Evolutionary conservation across 192 early-diverging fungal genomes (phyloP), one percentile per base, ranked within the genome.

Genomic region (Chytriomyces sp.): DNA sequence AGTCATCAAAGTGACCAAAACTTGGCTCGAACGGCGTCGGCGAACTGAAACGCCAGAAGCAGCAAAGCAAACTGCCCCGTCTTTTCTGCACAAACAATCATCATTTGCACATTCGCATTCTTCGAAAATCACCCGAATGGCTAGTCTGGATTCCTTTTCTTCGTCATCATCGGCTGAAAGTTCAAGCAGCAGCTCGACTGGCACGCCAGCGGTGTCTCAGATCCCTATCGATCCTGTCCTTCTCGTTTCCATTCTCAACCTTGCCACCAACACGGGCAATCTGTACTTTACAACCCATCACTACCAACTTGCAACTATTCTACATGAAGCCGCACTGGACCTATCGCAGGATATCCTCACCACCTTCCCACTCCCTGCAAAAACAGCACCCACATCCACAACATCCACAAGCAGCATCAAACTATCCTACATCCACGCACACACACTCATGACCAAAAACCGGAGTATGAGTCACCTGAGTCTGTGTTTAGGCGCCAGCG

Each of bases 401-500:
- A 3, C 23, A 65, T 1, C 46, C 1, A n/a, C 28, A 18, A 47
- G 46, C 2, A 28, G 67, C 67, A 69, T 76, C 35, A 76, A 77
- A 68, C 67, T 76, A 13, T 76, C 75, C 0, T 76, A 76, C 75
- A 24, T 76, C 24, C 75, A 76, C 75, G 18, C 47, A 11, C n/a
- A 24, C 18, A 35, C 75, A 28, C 23, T 76, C 50, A 26, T 76
- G 44, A 73, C 75, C 1, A 20, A 59, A 76, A 76, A 26, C 35
- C 67, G 75, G 18, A 74, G 70, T 3, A 74, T 76, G n/a, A 76
- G 57, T 6, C 75, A 76, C 45, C 67, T 76, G 13, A 68, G 75
- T 18, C 35, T 76, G 1, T 76, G 75, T 77, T 48, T 67, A 1
- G 49, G 50, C n/a, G 43, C 26, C 0, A n/a, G 46, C 18, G 72